These are phyloP conservation scores for Golubevia pallescens DNA, from an alignment of 1,284 basidiomycete genomes.

Conservation along the genomic window DNA sequence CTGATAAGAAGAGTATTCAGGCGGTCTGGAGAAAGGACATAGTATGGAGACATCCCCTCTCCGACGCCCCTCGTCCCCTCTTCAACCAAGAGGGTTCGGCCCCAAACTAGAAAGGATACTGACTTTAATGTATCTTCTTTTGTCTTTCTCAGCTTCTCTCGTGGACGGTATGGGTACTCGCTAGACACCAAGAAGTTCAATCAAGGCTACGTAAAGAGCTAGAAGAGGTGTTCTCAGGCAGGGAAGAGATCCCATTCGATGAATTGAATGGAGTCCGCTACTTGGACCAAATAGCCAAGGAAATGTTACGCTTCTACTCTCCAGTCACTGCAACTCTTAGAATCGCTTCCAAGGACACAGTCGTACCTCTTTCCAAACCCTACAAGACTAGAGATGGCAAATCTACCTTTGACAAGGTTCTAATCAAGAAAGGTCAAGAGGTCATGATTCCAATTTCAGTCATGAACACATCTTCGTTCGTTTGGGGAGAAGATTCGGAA, in stretches of 20 bases:
- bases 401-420: slow-evolving; percentile 29
- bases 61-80: no score
- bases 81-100: not conserved
- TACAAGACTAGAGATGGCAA: slow-evolving; percentile 30
- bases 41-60: not conserved
- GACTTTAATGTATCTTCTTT: no score
- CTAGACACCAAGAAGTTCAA: slow-evolving; percentile 23
- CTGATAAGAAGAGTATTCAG: no score
- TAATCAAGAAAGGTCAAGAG: slow-evolving; percentile 31
- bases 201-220: slow-evolving; percentile 28
- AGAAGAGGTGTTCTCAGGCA: not conserved
- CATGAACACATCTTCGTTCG: slow-evolving; percentile 14
- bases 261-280: slow-evolving; percentile 38
- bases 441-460: slow-evolving; percentile 40
- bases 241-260: slow-evolving; percentile 31
- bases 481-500: slow-evolving; percentile 37
- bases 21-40: no score
- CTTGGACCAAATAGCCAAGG: slow-evolving; percentile 45
- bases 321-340: slow-evolving; percentile 43
- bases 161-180: slow-evolving; percentile 41
- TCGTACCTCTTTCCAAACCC: slow-evolving; percentile 39
- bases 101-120: no score
- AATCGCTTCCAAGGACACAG: slow-evolving; percentile 20
- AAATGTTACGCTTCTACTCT: slow-evolving; percentile 31
- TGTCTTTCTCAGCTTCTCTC: slow-evolving; percentile 42